phyloP scores from a whole-genome alignment of 768 basidiomycete genomes.

The Hygrophorus pudorinus region DNA sequence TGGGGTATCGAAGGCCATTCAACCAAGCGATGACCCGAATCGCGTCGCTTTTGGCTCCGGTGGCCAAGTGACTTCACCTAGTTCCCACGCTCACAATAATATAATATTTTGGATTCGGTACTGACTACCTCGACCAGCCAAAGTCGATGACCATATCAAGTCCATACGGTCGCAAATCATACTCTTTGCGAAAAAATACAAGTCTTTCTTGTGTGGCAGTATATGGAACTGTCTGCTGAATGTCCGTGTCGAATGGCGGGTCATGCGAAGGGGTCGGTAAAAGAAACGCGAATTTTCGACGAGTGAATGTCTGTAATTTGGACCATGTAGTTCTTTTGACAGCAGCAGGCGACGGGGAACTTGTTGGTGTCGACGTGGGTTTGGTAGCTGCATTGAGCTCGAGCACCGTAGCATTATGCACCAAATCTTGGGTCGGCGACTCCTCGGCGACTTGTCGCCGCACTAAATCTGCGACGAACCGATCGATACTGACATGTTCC shows the following conservation, averaged over 20 bases:
- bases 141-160: constrained; percentile 68
- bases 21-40: not conserved
- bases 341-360: not conserved
- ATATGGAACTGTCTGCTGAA: not conserved
- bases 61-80: not conserved
- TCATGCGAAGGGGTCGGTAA: not conserved
- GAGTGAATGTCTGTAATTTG: not conserved
- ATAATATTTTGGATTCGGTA: not conserved
- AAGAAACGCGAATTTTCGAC: not conserved
- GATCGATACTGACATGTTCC: constrained; percentile 58
- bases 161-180: constrained; percentile 67
- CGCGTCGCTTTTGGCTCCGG: not conserved
- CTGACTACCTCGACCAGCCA: constrained; percentile 43
- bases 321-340: not conserved
- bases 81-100: constrained; percentile 3
- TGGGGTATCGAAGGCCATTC: constrained; percentile 29
- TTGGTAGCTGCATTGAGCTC: constrained; percentile 5
- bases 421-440: constrained; percentile 8
- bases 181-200: constrained; percentile 36
- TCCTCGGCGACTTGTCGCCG: constrained; percentile 21
- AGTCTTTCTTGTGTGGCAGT: constrained; percentile 8
- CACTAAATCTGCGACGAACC: constrained; percentile 30
- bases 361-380: constrained; percentile 6
- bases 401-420: constrained; percentile 4
- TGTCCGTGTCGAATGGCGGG: not conserved